phyloP scores from a whole-genome alignment of 208 protist species.

The Acanthamoeba divionensis region DNA sequence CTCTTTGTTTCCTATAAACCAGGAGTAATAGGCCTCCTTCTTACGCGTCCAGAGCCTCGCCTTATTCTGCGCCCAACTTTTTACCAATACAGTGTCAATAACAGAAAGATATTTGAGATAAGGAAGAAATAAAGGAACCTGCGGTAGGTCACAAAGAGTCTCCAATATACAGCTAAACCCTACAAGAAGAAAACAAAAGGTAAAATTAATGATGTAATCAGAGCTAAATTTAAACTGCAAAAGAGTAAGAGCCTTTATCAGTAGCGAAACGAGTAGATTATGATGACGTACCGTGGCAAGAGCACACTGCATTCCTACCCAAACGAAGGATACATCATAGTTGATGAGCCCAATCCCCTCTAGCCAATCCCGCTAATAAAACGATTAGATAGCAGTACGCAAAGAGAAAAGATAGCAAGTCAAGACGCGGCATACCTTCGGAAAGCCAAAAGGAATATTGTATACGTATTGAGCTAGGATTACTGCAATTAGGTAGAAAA shows the following conservation, averaged over 20 bases:
- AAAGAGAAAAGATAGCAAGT: not conserved
- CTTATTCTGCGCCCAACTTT: too few relatives aligned
- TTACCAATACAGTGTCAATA: too few relatives aligned
- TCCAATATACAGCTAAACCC: conserved; percentile 5
- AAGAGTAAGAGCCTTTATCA: too few relatives aligned
- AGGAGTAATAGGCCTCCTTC: conserved; percentile 20
- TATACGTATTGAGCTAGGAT: not conserved
- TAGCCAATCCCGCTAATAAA: not conserved
- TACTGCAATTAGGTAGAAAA: not conserved
- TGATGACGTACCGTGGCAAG: too few relatives aligned
- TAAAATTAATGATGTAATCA: too few relatives aligned
- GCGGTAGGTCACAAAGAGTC: conserved; percentile 12
- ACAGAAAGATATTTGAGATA: too few relatives aligned
- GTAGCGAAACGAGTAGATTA: too few relatives aligned
- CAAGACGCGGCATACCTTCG: not conserved
- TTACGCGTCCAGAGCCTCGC: not conserved
- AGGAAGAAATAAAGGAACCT: too few relatives aligned
- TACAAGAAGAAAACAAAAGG: too few relatives aligned
- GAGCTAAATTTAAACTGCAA: too few relatives aligned
- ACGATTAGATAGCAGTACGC: not conserved
- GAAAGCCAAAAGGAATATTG: conserved; percentile 33
- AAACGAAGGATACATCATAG: not conserved
- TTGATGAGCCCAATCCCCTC: not conserved
- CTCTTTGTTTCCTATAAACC: conserved; percentile 15
- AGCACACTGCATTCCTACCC: conserved; percentile 23